phyloP scores from a whole-genome alignment of 2,329 filamentous ascomycete genomes.

The Graphilbum fragrans region DNA sequence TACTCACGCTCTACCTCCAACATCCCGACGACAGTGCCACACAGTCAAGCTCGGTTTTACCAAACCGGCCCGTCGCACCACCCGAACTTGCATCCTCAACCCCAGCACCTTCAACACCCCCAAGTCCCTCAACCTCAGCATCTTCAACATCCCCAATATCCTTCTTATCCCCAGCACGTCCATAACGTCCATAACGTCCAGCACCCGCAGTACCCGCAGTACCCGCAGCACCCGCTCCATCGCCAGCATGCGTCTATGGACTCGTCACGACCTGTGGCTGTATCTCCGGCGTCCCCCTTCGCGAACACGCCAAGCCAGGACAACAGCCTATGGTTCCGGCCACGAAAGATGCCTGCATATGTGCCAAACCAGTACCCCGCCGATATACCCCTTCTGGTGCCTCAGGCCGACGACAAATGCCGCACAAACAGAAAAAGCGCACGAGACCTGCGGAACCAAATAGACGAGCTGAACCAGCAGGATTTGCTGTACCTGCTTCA shows the following conservation, averaged over 20 bases:
- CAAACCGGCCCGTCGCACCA: no score
- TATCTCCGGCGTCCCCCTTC: neutral
- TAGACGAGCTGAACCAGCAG: neutral
- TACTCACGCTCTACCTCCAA: neutral
- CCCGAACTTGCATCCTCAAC: no score
- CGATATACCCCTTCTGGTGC: neutral
- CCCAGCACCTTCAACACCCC: no score
- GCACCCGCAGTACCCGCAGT: neutral
- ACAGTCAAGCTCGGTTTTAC: neutral
- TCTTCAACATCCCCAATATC: no score
- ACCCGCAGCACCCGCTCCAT: neutral
- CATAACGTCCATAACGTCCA: no score
- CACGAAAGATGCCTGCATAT: neutral
- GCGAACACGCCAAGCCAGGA: no score
- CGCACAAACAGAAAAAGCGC: neutral
- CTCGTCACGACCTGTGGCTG: neutral
- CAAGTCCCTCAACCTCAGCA: no score
- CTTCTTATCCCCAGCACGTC: no score
- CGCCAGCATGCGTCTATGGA: neutral
- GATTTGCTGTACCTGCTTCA: neutral
- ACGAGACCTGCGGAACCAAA: neutral
- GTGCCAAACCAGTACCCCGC: neutral
- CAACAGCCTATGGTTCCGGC: neutral
- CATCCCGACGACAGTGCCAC: neutral
- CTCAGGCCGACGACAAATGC: neutral